Conservation (phyloP, 805 yeast genomes). For the Myxozyma lipomycoides region DNA sequence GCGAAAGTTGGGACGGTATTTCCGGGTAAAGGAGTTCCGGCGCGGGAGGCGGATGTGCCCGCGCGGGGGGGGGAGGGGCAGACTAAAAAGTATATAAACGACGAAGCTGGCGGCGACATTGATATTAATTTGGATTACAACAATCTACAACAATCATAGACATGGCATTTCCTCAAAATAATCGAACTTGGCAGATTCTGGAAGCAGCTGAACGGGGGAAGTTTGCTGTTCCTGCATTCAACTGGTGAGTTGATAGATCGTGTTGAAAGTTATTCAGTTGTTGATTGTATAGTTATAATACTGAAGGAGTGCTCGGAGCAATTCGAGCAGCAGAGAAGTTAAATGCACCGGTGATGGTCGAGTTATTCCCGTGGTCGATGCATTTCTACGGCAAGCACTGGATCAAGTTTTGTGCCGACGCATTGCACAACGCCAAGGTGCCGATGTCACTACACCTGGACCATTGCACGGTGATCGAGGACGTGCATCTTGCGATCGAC, state of each 20-base stretch:
- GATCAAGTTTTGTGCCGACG: conserved; percentile 33
- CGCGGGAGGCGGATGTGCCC: no score
- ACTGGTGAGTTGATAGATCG: conserved; percentile 35
- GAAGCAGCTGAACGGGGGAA: conserved; percentile 36
- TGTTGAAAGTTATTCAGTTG: conserved; percentile 38
- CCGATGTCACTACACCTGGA: conserved; percentile 41
- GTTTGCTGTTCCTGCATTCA: conserved; percentile 39
- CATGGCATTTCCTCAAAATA: conserved; percentile 26
- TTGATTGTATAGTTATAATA: conserved; percentile 31
- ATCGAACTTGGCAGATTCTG: conserved; percentile 36
- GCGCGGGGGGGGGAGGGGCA: neutral
- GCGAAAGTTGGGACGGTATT: no score
- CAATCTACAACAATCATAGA: neutral
- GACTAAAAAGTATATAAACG: neutral
- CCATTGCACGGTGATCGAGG: conserved; percentile 38
- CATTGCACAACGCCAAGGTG: conserved; percentile 36
- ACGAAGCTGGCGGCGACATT: no score
- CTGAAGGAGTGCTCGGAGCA: conserved; percentile 39
- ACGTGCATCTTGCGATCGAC: conserved; percentile 36
- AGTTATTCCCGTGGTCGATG: conserved; percentile 42
- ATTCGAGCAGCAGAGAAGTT: conserved; percentile 39
- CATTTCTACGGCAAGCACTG: conserved; percentile 37
- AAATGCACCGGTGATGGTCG: conserved; percentile 38
- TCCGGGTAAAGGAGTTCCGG: no score
- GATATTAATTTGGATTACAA: no score